These are phyloP conservation scores for Paspalum notatum DNA, from an alignment of 176 grass and related monocot species.

Conservation along the genomic window DNA sequence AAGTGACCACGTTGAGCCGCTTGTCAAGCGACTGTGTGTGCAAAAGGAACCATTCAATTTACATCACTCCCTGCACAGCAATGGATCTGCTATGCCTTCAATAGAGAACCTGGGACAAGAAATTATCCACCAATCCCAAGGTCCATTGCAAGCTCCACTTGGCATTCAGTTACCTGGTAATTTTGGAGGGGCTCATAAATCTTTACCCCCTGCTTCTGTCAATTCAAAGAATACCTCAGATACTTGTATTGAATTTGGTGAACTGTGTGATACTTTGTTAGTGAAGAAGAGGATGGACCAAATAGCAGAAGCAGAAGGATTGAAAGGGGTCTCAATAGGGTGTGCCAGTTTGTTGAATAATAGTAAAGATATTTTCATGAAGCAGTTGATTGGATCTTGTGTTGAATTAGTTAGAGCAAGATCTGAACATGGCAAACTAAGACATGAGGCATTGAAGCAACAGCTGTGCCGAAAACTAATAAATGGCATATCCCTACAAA, in stretches of 20 bases:
- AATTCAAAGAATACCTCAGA: slow-evolving; percentile 46
- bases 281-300: slow-evolving; percentile 75
- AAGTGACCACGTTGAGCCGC: slow-evolving; percentile 40
- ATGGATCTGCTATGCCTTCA: slow-evolving; percentile 32
- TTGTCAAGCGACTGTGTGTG: slow-evolving; percentile 35
- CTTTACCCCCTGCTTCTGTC: slow-evolving; percentile 44
- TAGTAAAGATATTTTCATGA: slow-evolving; percentile 71
- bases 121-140: slow-evolving; percentile 44
- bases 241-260: slow-evolving; percentile 55
- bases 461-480: slow-evolving; percentile 46
- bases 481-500: slow-evolving; percentile 51
- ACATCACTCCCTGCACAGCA: slow-evolving; percentile 43
- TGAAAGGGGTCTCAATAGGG: slow-evolving; percentile 69
- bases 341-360: slow-evolving; percentile 86
- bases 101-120: slow-evolving; percentile 36
- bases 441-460: slow-evolving; percentile 45
- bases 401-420: slow-evolving; percentile 60
- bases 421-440: slow-evolving; percentile 46
- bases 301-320: slow-evolving; percentile 67
- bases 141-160: slow-evolving; percentile 61
- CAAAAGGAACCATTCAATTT: slow-evolving; percentile 39
- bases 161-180: slow-evolving; percentile 74
- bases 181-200: slow-evolving; percentile 53
- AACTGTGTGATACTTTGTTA: slow-evolving; percentile 60
- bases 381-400: slow-evolving; percentile 74